Conservation (phyloP, 2,329 filamentous ascomycete genomes). For the Colletotrichum orbiculare region DNA sequence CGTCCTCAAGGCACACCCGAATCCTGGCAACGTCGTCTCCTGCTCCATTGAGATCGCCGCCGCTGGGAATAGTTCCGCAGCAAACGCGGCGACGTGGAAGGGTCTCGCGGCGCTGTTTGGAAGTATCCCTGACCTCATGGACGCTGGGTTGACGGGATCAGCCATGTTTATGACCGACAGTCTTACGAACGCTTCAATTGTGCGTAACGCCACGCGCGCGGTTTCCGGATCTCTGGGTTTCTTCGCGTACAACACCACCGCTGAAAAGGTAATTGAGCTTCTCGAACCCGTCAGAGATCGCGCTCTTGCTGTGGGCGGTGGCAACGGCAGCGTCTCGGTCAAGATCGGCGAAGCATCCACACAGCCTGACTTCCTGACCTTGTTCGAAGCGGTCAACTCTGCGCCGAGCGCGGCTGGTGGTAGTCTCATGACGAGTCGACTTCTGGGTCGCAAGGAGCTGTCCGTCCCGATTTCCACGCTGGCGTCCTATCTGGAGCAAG, state of each 20-base stretch:
- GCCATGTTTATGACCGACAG: slow-evolving; percentile 1
- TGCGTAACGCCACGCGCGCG: background rate
- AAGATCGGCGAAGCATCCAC: slow-evolving; percentile 6
- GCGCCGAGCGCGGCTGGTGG: slow-evolving; percentile 1
- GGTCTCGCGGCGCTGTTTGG: slow-evolving; percentile 11
- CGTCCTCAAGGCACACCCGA: slow-evolving; percentile 20
- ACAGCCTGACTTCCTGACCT: slow-evolving; percentile 16
- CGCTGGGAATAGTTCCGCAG: background rate
- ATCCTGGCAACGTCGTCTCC: slow-evolving; percentile 24
- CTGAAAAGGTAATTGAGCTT: slow-evolving; percentile 5
- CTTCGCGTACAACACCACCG: slow-evolving; percentile 22
- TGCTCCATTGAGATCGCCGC: slow-evolving; percentile 10
- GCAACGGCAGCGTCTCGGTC: slow-evolving; percentile 19
- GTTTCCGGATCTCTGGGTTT: slow-evolving; percentile 15
- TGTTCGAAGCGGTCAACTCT: slow-evolving; percentile 24
- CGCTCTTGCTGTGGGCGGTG: slow-evolving; percentile 14
- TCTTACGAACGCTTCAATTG: background rate
- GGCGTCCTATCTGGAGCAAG: slow-evolving; percentile 23
- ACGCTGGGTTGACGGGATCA: slow-evolving; percentile 10
- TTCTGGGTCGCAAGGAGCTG: slow-evolving; percentile 36
- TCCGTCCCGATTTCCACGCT: slow-evolving; percentile 11
- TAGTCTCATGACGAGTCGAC: slow-evolving; percentile 32
- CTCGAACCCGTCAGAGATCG: slow-evolving; percentile 16
- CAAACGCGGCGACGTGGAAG: slow-evolving; percentile 17
- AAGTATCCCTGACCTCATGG: slow-evolving; percentile 24